Base-by-base conservation (phyloP, 2,329 filamentous ascomycete species). In the Zasmidium citrigriseum region DNA sequence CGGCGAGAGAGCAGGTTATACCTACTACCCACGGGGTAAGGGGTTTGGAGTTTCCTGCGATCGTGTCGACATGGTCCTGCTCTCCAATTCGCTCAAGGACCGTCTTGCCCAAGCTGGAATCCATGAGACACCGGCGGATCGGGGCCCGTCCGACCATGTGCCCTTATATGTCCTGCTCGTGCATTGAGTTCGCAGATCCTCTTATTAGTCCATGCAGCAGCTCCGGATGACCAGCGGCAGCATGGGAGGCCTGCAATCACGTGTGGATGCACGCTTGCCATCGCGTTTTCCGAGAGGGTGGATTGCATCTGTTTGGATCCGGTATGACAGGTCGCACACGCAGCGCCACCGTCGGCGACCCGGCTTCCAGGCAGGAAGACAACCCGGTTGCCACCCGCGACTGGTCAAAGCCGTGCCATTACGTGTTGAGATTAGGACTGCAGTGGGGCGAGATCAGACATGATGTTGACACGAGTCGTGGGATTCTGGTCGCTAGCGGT, bases 41-140 rank as follows among this genome's bases (percentile, higher is more conserved):
- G 54, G 71, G 3, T 84, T 81, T 76, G 82, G 81, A 1, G 68
- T 66, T 7, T 83, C 79, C 55, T 83, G 80, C 66, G 82, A 85
- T 71, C 70, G 81, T 25, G 81, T 84, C 1, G 82, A 85, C 65
- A 72, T 82, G 67, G 75, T 82, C 21, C 68, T 85, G 55, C 73
- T 75, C 18, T 82, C 78, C 3, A 71, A 62, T 51, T 59, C 48
- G 1, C 61, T 82, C 10, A 74, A 75, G 54, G 73, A 72, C 3
- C 64, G 68, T 51, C 58, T 81, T 3, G 66, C 57, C 14, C 69
- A 64, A 14, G 75, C 73, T 47, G 77, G 74, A 3, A 79, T 81
- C 16, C 68, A 76, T 57, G 77, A 78, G 24, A 77, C 68, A 22
- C 62, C 72, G 16, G 66, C 60, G 59, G 82, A 83, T 59, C 72